Conservation (phyloP, 1,284 basidiomycete genomes). For the Rhodotorula sp. region DNA sequence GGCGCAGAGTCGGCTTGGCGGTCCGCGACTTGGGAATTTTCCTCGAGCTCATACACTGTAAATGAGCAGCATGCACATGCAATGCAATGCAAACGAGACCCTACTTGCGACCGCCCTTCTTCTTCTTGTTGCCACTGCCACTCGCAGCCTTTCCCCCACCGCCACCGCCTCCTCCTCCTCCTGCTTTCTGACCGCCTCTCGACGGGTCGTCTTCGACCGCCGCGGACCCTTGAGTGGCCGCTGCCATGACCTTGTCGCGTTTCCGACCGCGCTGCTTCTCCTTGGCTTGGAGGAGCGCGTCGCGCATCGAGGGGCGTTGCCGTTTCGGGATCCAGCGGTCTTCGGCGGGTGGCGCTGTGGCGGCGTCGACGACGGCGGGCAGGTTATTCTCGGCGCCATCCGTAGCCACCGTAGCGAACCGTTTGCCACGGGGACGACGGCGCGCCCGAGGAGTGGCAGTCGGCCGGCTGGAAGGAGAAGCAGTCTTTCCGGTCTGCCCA, state of each 20-base stretch:
- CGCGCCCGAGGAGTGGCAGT: background rate
- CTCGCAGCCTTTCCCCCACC: background rate
- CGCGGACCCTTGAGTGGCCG: slow-evolving; percentile 3
- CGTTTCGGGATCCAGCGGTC: slow-evolving; percentile 44
- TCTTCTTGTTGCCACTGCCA: slow-evolving; percentile 19
- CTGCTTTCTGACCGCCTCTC: slow-evolving; percentile 27
- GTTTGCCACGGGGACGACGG: slow-evolving; percentile 6
- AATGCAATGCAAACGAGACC: background rate
- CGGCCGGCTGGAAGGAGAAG: background rate
- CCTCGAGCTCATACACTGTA: too few relatives aligned
- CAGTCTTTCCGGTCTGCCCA: background rate
- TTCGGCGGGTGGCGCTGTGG: background rate
- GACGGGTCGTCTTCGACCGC: slow-evolving; percentile 1
- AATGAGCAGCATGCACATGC: too few relatives aligned
- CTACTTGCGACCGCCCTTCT: slow-evolving; percentile 37
- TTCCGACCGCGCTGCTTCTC: slow-evolving; percentile 43
- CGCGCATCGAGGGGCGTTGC: slow-evolving; percentile 43
- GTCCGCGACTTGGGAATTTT: background rate
- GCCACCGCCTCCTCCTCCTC: slow-evolving; percentile 8
- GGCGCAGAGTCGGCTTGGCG: background rate
- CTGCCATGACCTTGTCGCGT: slow-evolving; percentile 32
- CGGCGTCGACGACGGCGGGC: background rate
- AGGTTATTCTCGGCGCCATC: background rate
- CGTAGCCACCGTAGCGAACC: background rate
- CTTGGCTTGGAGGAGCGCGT: slow-evolving; percentile 44